Evolutionary conservation across 2,329 filamentous ascomycete genomes (phyloP).

Genomic region (Cordyceps cicadae): DNA sequence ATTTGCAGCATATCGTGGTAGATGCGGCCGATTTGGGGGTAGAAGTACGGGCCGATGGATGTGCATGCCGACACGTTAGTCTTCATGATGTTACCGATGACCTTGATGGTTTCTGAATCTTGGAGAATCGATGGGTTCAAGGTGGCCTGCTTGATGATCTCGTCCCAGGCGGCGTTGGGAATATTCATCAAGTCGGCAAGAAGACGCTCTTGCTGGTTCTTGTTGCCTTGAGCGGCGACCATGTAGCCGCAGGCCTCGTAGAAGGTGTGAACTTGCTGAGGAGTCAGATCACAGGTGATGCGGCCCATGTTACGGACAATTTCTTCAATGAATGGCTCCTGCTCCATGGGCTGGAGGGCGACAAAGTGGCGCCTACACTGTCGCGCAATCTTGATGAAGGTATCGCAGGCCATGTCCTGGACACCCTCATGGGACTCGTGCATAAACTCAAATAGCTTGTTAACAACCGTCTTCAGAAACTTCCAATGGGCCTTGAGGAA

Average conservation of each 20-base stretch:
- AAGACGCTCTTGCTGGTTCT: conserved; percentile 83
- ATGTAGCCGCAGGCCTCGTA: conserved; percentile 99
- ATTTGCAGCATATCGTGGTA: conserved; percentile 99
- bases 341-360: conserved; percentile 86
- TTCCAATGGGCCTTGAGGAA: conserved; percentile 99
- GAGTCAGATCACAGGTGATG: conserved; percentile 89
- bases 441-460: conserved; percentile 99
- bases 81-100: conserved; percentile 99
- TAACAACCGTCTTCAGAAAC: conserved; percentile 98
- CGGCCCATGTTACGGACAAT: conserved; percentile 93
- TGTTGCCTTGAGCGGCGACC: conserved; percentile 96
- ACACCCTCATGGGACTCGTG: conserved; percentile 99
- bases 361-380: conserved; percentile 98
- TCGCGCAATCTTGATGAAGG: conserved; percentile 98
- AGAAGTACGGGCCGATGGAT: conserved; percentile 95
- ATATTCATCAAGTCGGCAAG: conserved; percentile 88
- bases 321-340: conserved; percentile 95
- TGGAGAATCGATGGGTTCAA: conserved; percentile 79
- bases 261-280: conserved; percentile 97
- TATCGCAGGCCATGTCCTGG: conserved; percentile 99
- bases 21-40: conserved; percentile 93
- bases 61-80: conserved; percentile 98
- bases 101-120: conserved; percentile 91
- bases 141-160: conserved; percentile 83
- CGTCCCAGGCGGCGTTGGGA: conserved; percentile 90